A percentile compares a stretch with the other conserved stretches of the same genome.
Evolutionary conservation across 2,329 filamentous ascomycete genomes (phyloP).

Genomic region (Neonectria magnoliae): DNA sequence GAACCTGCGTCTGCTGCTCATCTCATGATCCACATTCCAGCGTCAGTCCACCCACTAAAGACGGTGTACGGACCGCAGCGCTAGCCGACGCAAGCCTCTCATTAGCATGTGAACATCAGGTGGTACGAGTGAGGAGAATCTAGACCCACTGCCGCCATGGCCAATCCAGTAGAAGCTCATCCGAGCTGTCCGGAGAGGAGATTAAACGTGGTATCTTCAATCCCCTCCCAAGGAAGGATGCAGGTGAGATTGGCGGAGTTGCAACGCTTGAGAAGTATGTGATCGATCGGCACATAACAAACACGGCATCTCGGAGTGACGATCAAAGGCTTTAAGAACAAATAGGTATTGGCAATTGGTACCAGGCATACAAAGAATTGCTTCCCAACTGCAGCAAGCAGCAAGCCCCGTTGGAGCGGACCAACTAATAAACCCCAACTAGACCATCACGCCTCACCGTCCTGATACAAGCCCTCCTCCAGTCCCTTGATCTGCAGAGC

Average conservation of each 20-base stretch:
- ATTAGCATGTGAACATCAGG: background rate
- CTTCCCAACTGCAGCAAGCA: no score
- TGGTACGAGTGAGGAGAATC: background rate
- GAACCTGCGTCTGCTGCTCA: background rate
- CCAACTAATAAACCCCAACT: background rate
- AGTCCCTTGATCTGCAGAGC: constrained; percentile 63
- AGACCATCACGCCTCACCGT: constrained; percentile 39
- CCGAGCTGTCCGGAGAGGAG: background rate
- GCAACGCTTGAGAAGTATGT: background rate
- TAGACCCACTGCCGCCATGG: background rate
- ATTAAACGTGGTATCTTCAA: no score
- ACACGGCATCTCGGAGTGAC: background rate
- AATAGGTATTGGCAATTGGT: background rate
- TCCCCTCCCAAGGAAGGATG: background rate
- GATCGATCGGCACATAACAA: background rate
- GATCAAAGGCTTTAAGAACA: background rate
- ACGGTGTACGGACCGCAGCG: background rate
- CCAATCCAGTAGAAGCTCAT: background rate
- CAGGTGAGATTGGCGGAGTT: background rate
- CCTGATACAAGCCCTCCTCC: constrained; percentile 50
- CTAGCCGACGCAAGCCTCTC: background rate
- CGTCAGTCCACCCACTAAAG: background rate
- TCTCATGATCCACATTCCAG: background rate
- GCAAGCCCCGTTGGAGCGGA: no score
- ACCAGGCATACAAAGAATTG: background rate